Evolutionary conservation across 2,329 filamentous ascomycete genomes (phyloP), one percentile per base, ranked within the genome.

Genomic region (Shiraia sp.): DNA sequence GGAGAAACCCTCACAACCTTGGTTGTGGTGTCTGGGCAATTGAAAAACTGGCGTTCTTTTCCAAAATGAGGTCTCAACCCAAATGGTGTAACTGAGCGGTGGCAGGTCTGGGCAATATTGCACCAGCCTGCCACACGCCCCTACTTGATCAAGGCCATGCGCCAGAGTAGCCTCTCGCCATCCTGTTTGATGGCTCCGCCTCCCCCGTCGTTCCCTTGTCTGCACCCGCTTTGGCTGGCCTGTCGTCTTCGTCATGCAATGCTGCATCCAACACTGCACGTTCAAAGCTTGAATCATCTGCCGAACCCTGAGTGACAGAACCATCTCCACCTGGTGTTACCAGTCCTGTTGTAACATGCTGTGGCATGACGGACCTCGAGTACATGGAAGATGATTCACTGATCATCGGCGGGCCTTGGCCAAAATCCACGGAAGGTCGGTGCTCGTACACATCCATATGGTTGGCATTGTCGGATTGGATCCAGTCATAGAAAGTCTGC

Each of bases 121-220:
- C 14, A 16, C 13, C 23, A 17, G 27, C 10, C 15, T 12, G 13
- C 4, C 10, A 8, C 26, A 15, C 22, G 8, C 24, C 3, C 2
- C 9, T 14, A 15, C 23, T 5, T 15, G 4, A 10, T 47, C 36
- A 48, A 23, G 45, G 45, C 45, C 45, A 48, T 13, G 45, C 45
- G 3, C 45, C 45, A 2, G 36, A 35, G 23, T 48, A 48, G 7
- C 29, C 40, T 26, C 36, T 34, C n/a, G 25, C 16, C 28, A 27
- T 36, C 19, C 17, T 12, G 9, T 17, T 17, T 10, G n/a, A 17
- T 10, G 10, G 10, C 14, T 12, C 23, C 25, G 10, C 24, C 10
- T 24, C n/a, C 15, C 7, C 19, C 17, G 8, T 15, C 26, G 14
- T 13, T 19, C 27, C 10, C 4, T 19, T 14, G n/a, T 22, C 22